A percentile compares a stretch with the other conserved stretches of the same genome.
Conservation (phyloP, 2,329 filamentous ascomycete species). For the Fusarium sterilihyphosum region DNA sequence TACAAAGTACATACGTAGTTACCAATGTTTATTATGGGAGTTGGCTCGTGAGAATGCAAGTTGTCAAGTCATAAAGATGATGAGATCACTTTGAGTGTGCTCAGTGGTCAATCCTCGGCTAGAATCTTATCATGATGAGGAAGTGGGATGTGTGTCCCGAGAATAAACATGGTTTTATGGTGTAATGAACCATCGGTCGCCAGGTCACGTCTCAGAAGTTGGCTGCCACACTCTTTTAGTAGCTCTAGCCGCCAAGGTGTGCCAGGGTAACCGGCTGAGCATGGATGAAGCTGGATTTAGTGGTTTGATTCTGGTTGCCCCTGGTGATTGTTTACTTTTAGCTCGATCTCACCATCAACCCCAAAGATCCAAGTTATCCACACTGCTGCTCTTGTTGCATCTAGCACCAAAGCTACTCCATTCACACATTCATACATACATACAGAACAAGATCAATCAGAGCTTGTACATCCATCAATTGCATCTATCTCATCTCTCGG, state of each 20-base stretch:
- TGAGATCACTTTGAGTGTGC: not conserved
- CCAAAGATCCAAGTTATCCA: slow-evolving; percentile 33
- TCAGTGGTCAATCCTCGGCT: not conserved
- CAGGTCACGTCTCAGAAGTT: slow-evolving; percentile 36
- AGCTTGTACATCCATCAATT: slow-evolving; percentile 15
- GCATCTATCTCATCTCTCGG: slow-evolving; percentile 17
- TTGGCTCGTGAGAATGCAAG: not conserved
- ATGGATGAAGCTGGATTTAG: slow-evolving; percentile 20
- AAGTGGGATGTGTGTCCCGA: not conserved
- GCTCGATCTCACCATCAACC: slow-evolving; percentile 22
- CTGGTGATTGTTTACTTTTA: slow-evolving; percentile 25
- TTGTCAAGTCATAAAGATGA: not conserved
- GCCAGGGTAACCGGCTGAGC: slow-evolving; percentile 17
- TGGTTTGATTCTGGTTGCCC: slow-evolving; percentile 16
- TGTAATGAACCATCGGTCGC: slow-evolving; percentile 14
- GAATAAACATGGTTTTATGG: slow-evolving; percentile 2
- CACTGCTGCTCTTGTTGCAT: slow-evolving; percentile 34
- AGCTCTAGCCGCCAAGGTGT: slow-evolving; percentile 18
- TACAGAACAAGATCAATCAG: slow-evolving; percentile 21
- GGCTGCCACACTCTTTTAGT: not conserved
- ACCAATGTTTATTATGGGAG: not conserved
- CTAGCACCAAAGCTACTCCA: slow-evolving; percentile 35
- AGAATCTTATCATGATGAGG: not conserved
- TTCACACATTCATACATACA: slow-evolving; percentile 8
- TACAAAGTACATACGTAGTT: not conserved